Conservation (phyloP, 345 rosid genomes). For the Sisymbrium altissimum region DNA sequence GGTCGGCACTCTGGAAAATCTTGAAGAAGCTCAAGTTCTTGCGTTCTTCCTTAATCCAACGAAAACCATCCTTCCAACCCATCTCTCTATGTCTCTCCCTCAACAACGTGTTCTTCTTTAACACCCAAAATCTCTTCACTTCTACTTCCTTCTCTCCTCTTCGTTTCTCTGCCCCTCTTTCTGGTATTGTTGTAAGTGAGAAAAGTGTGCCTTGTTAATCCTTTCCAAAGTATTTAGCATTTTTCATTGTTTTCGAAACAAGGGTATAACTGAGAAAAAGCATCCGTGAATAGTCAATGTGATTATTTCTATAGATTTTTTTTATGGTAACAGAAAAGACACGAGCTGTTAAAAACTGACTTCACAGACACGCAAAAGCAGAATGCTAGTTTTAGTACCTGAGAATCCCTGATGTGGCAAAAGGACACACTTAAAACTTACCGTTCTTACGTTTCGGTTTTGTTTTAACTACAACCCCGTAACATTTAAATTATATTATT, state of each 20-base stretch:
- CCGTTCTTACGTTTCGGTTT: background rate
- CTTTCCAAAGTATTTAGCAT: background rate
- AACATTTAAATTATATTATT: background rate
- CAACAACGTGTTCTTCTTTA: background rate
- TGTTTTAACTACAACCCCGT: background rate
- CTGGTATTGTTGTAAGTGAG: background rate
- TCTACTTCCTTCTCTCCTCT: background rate
- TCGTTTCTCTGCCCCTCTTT: background rate
- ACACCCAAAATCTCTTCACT: conserved; percentile 3
- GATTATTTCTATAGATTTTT: background rate
- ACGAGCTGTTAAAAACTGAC: conserved; percentile 5
- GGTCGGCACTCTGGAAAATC: conserved; percentile 14
- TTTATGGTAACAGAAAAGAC: background rate
- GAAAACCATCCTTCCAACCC: background rate
- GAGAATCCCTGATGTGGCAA: background rate
- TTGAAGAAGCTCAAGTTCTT: conserved; percentile 20
- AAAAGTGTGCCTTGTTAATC: background rate
- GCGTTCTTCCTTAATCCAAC: background rate
- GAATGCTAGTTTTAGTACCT: conserved; percentile 21
- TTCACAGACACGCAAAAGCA: conserved; percentile 29
- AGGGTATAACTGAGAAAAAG: background rate
- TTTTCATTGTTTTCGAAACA: background rate
- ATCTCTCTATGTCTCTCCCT: conserved; percentile 12
- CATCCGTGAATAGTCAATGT: background rate
- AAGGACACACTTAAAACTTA: background rate